A percentile compares a stretch with the other conserved stretches of the same genome.
Evolutionary conservation across 2,329 filamentous ascomycete genomes (phyloP).

Genomic region (Fusarium continuum): DNA sequence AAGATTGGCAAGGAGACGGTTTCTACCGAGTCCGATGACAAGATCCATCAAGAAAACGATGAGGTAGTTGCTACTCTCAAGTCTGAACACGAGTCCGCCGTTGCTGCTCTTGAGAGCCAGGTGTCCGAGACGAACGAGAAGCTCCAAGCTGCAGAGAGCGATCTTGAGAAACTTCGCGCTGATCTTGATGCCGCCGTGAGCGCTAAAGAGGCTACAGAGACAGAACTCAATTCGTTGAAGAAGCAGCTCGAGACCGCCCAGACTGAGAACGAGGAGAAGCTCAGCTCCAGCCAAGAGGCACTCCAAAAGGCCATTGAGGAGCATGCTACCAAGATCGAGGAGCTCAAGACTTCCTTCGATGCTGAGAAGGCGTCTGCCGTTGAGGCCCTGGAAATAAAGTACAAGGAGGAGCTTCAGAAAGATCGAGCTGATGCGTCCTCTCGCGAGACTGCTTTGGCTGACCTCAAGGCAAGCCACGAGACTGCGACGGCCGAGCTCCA

Average conservation of each 20-base stretch:
- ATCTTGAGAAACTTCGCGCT: conserved; percentile 60
- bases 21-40: conserved; percentile 52
- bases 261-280: conserved; percentile 48
- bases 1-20: conserved; percentile 57
- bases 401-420: conserved; percentile 60
- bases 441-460: conserved; percentile 59
- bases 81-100: conserved; percentile 59
- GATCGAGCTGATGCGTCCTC: conserved; percentile 55
- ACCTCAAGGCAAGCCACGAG: conserved; percentile 62
- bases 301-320: conserved; percentile 55
- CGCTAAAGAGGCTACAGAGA: conserved; percentile 59
- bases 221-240: conserved; percentile 60
- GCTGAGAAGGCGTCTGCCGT: conserved; percentile 61
- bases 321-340: conserved; percentile 60
- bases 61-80: conserved; percentile 58
- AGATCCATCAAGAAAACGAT: conserved; percentile 55
- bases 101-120: conserved; percentile 58
- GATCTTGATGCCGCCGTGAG: conserved; percentile 59
- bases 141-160: conserved; percentile 60
- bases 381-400: conserved; percentile 61
- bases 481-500: conserved; percentile 59
- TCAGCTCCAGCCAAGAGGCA: conserved; percentile 46
- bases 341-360: conserved; percentile 59
- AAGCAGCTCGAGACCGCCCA: conserved; percentile 58
- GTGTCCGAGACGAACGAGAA: conserved; percentile 61